A percentile compares a stretch with the other conserved stretches of the same genome.
These are phyloP conservation scores for Wickerhamomyces hampshirensis DNA, from an alignment of 805 yeast species.

Conservation along the genomic window DNA sequence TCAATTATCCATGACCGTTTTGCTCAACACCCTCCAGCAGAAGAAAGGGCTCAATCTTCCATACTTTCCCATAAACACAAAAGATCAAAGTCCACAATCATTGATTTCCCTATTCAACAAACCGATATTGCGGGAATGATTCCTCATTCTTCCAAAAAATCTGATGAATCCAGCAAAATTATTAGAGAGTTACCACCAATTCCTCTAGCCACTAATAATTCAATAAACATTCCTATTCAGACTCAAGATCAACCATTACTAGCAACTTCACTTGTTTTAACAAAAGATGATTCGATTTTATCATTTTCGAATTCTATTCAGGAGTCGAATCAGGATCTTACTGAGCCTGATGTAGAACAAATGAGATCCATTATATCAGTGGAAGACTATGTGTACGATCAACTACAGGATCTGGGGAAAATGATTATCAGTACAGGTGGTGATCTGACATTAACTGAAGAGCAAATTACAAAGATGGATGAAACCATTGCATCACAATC, in stretches of 20 bases:
- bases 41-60: slow-evolving; percentile 1
- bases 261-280: no score
- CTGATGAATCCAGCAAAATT: neutral
- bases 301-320: no score
- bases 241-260: no score
- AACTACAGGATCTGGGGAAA: slow-evolving; percentile 17
- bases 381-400: slow-evolving; percentile 9
- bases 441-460: slow-evolving; percentile 5
- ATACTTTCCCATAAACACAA: slow-evolving; percentile 10
- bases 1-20: slow-evolving; percentile 8
- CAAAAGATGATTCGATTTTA: slow-evolving; percentile 9
- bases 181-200: neutral
- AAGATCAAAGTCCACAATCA: slow-evolving; percentile 11
- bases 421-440: slow-evolving; percentile 15
- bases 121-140: neutral
- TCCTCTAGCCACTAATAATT: slow-evolving; percentile 1
- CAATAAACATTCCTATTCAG: slow-evolving; percentile 1
- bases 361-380: neutral
- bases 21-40: neutral
- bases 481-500: slow-evolving; percentile 14
- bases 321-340: slow-evolving; percentile 14
- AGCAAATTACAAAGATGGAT: slow-evolving; percentile 10
- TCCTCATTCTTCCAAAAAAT: neutral
- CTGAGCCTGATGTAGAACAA: slow-evolving; percentile 1
- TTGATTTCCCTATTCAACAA: slow-evolving; percentile 4